A percentile compares a stretch with the other conserved stretches of the same genome.
Evolutionary conservation across 139 green algal species (phyloP).

Genomic region (Tetraselmis striata): DNA sequence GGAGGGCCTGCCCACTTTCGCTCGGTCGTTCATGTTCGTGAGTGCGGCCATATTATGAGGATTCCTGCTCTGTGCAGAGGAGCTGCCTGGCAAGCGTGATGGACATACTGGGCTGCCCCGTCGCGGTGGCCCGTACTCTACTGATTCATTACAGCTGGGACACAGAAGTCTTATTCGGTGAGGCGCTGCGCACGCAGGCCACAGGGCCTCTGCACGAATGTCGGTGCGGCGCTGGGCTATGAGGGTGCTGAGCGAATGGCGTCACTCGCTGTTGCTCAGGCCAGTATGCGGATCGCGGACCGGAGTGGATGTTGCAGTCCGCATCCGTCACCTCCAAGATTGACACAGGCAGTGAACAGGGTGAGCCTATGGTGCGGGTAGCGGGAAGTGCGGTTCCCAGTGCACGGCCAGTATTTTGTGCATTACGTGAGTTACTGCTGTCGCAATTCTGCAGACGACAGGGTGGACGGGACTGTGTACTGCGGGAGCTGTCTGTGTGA

Average conservation of each 20-base stretch:
- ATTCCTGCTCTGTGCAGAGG: slow-evolving; percentile 30
- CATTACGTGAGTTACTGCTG: too few relatives aligned
- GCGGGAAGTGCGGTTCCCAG: too few relatives aligned
- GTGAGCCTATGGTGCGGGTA: too few relatives aligned
- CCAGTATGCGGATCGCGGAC: neutral
- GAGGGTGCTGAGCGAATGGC: too few relatives aligned
- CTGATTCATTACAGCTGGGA: slow-evolving; percentile 70
- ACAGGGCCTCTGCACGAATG: too few relatives aligned
- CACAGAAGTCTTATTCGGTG: slow-evolving; percentile 49
- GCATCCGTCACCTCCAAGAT: neutral
- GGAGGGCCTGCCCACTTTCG: neutral
- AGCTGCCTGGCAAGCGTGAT: slow-evolving; percentile 47
- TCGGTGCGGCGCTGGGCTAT: too few relatives aligned
- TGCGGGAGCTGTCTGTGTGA: slow-evolving; percentile 59
- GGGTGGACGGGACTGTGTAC: neutral
- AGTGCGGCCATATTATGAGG: too few relatives aligned
- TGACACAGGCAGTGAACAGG: neutral
- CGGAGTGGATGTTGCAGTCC: neutral
- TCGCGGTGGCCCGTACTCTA: slow-evolving; percentile 45
- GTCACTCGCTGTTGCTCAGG: too few relatives aligned
- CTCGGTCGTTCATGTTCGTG: neutral
- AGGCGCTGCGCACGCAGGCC: too few relatives aligned
- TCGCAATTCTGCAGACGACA: too few relatives aligned
- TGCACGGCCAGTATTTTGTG: too few relatives aligned
- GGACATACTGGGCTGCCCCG: slow-evolving; percentile 51